These are phyloP conservation scores for Penicillium angulare DNA, from an alignment of 495 filamentous ascomycete species.

Conservation along the genomic window DNA sequence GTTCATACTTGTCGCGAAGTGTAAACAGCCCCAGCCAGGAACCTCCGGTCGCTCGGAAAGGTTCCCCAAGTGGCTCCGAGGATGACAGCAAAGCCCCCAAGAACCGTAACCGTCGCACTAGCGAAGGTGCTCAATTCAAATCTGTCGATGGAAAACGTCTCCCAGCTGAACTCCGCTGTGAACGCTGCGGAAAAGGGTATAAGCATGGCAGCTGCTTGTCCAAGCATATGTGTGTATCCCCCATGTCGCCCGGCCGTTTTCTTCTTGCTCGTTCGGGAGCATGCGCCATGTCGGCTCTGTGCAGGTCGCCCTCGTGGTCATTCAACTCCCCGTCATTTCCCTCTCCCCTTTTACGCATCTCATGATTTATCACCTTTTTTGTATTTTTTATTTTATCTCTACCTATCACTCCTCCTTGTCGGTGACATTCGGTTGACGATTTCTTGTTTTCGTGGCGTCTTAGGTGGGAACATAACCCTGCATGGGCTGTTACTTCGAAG, in stretches of 20 bases:
- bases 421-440: constrained; percentile 35
- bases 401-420: not conserved
- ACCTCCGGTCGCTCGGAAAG: constrained; percentile 50
- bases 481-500: constrained; percentile 97
- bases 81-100: constrained; percentile 58
- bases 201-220: constrained; percentile 99
- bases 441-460: constrained; percentile 45
- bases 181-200: constrained; percentile 99
- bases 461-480: constrained; percentile 99
- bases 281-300: constrained; percentile 48
- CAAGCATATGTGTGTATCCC: constrained; percentile 97
- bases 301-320: constrained; percentile 49
- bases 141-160: constrained; percentile 70
- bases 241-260: constrained; percentile 42
- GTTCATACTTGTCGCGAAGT: constrained; percentile 44
- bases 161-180: constrained; percentile 87
- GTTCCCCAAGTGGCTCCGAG: constrained; percentile 46
- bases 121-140: constrained; percentile 82
- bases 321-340: constrained; percentile 16
- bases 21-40: constrained; percentile 55
- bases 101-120: constrained; percentile 74
- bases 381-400: constrained; percentile 15
- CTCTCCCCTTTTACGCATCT: constrained; percentile 11
- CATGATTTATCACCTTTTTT: too few relatives aligned
- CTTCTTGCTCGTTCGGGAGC: constrained; percentile 33